Evolutionary conservation across 2,329 filamentous ascomycete species (phyloP), one percentile per base, ranked within the genome.

Genomic region (Colletotrichum sp.): DNA sequence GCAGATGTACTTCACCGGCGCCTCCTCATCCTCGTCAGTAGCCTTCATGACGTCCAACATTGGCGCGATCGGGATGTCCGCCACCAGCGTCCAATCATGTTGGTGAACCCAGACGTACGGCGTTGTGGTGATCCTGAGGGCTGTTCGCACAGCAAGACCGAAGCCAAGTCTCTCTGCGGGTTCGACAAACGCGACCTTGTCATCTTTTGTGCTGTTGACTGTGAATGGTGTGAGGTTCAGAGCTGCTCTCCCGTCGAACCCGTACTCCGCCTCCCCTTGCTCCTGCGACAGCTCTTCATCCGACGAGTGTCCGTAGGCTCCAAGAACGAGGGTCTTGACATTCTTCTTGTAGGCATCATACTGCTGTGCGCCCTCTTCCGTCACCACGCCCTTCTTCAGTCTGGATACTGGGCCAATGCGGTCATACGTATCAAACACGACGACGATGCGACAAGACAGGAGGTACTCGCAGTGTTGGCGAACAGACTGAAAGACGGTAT

Each of bases 51-150:
- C 82, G 3, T 85, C 81, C 3, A 91, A 78, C 16, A 91, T 80
- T 2, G 85, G 78, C 2, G 78, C 73, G 4, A 90, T 74, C 1
- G 89, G 89, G 5, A 91, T 83, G 63, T 86, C 81, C 3, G 84
- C 81, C 18, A 86, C 82, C 0, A 91, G 81, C 8, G 85, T 83
- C 90, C 90, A 91, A 80, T 91, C 90, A 78, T 91, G 90, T 81
- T 91, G 90, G 76, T 91, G 89, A 0, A 91, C 81, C 89, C 90
- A 91, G 18, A 90, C 88, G 61, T 90, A 90, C 0, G 88, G 87
- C 2, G 90, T 91, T 15, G 81, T 77, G 0, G 86, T 84, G 7
- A 85, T 69, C 5, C 89, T 83, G 61, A 91, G 80, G 0, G 89
- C 90, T 0, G 88, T 87, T 15, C 90, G 88, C 24, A 91, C 88